phyloP scores from a whole-genome alignment of 1,284 basidiomycete genomes.

The Apiotrichum laibachii region DNA sequence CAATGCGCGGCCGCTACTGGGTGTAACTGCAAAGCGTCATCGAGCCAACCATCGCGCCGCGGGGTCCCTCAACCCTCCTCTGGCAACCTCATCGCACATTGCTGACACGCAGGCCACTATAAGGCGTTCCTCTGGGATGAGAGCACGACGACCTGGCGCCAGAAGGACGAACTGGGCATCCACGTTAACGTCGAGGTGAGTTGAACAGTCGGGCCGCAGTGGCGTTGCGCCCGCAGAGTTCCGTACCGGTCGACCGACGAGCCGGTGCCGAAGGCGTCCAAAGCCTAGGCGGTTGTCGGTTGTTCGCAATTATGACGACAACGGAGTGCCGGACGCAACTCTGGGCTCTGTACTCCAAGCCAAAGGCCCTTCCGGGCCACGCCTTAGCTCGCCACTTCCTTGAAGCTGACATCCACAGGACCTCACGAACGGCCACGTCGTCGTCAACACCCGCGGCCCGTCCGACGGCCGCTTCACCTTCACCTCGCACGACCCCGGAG shows the following conservation, averaged over 20 bases:
- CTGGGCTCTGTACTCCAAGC: no score
- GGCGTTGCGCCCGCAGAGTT: no score
- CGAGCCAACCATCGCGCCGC: no score
- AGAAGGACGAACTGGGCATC: constrained; percentile 79
- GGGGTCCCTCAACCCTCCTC: background rate
- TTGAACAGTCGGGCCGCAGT: constrained; percentile 21
- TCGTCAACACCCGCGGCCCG: constrained; percentile 85
- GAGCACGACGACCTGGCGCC: constrained; percentile 63
- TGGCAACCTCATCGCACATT: background rate
- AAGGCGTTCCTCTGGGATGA: constrained; percentile 88
- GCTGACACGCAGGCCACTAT: constrained; percentile 69
- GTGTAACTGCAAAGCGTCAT: no score
- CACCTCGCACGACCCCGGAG: constrained; percentile 86
- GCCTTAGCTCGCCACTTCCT: background rate
- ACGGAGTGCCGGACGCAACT: no score
- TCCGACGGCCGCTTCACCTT: constrained; percentile 92
- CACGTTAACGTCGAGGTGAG: constrained; percentile 83
- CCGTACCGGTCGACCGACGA: no score
- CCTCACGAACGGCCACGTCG: constrained; percentile 43
- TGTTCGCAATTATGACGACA: no score
- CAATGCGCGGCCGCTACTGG: no score
- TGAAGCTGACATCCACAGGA: constrained; percentile 29
- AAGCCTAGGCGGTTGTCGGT: no score
- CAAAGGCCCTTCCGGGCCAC: no score
- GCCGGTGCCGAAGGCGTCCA: no score